Evolutionary conservation across 345 rosid genomes (phyloP), one percentile per base, ranked within the genome.

Genomic region (Raphanus sativus): DNA sequence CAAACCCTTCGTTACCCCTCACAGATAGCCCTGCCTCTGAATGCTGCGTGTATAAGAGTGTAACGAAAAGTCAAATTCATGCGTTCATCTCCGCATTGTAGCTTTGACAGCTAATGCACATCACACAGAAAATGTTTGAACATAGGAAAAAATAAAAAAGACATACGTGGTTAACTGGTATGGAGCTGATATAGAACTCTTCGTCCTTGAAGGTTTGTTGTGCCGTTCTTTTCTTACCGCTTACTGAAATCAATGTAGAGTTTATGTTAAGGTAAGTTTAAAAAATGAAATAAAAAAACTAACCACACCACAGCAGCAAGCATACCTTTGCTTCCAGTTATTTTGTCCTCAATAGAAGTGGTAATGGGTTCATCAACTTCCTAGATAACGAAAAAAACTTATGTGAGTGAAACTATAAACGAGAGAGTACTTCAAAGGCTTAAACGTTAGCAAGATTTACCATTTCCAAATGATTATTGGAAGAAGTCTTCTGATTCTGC

Each of bases 141-240:
- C 8, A 26, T 1, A 12, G 58, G 0, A 0, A 32, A 0, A 32
- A 13, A 2, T n/a, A n/a, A 28, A 28, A 26, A 62, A 5, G 62
- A 78, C 91, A 16, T 86, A 95, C 98, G 81, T 86, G 97, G 82
- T 95, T 89, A 62, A 85, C 78, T 21, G 97, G 99, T 74, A 95
- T 85, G 33, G 98, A 84, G 75, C 97, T 95, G 73, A 95, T 93
- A 77, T 45, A 95, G 81, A 42, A 84, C 33, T 95, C 98, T 82
- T 95, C 94, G 67, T 91, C 99, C 87, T 84, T 95, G 93, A 86
- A 95, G 70, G 40, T 87, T 78, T 75, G 70, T n/a, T 73, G 81
- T 12, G 87, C 90, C 86, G 90, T 93, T 78, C 97, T 87, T 86
- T 95, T 92, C 59, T 83, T 76, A 82, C 96, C 83, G 13, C 67